Evolutionary conservation across 2,329 filamentous ascomycete species (phyloP), one percentile per base, ranked within the genome.

Genomic region (Nemania sp.): DNA sequence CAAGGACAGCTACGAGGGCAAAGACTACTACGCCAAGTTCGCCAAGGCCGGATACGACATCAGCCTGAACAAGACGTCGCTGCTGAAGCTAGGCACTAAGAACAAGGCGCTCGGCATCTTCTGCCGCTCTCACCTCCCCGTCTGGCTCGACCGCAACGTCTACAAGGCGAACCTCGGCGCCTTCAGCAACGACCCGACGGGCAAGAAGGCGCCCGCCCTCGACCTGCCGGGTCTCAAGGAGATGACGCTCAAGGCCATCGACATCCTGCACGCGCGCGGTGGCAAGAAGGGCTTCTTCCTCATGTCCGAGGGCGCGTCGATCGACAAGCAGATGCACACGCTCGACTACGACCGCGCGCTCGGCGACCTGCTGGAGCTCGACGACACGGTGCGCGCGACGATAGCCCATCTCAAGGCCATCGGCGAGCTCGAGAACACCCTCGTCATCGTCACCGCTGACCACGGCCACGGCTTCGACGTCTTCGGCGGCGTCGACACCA

Each of bases 401-500:
- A 81, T 94, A 55, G 81, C 81, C 48, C 87, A 90, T 72, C 87
- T 96, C 45, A 81, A 85, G 69, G 77, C 82, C 34, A 79, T 91
- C 6, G 83, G 83, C 59, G 82, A 86, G 57, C 82, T 92, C 34
- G 85, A 94, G 10, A 85, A 92, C 63, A 96, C 91, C 1, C 84
- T 94, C 3, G 81, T 96, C 65, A 73, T 96, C 51, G 90, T 95
- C 50, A 92, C 91, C 2, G 89, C 91, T n/a, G 91, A 96, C 72
- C 91, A 95, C 80, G 91, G 91, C 43, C 91, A 96, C 77, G 91
- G 91, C 57, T 96, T 96, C 73, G 91, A 93, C 68, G 91, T 96
- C 67, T 93, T 89, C 73, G 91, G 91, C 64, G 87, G 83, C 65
- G 90, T 91, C 49, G 91, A 96, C 72, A 95, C 91, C 17, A 80